Conservation (phyloP, 1,139 yeast genomes). For the Suhomyces wounanorum region DNA sequence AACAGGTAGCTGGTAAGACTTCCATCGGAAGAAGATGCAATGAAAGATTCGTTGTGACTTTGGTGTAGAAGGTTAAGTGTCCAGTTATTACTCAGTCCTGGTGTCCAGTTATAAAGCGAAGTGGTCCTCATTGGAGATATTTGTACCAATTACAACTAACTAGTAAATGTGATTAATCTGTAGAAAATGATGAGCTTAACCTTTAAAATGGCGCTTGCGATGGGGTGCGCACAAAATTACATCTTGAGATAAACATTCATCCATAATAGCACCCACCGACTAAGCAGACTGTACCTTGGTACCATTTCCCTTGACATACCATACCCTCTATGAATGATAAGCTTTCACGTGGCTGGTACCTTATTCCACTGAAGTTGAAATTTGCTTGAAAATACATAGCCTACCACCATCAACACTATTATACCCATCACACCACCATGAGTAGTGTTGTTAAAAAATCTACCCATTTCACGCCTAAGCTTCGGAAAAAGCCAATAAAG, state of each 20-base stretch:
- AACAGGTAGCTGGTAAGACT: constrained; percentile 39
- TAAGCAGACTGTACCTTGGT: not conserved
- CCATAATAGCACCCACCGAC: not conserved
- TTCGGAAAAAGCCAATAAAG: constrained; percentile 30
- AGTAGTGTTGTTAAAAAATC: constrained; percentile 52
- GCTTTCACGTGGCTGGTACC: not conserved
- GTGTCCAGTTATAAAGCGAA: constrained; percentile 21
- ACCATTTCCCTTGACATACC: not conserved
- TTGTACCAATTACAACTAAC: not conserved
- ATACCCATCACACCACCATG: constrained; percentile 26
- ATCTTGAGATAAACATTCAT: constrained; percentile 3
- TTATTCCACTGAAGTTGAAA: not conserved
- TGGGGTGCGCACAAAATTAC: constrained; percentile 8
- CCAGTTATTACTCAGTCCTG: constrained; percentile 44
- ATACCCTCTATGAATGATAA: not conserved
- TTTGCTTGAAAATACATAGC: not conserved
- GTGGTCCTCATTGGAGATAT: constrained; percentile 22
- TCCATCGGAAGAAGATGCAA: constrained; percentile 53
- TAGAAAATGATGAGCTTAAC: not conserved
- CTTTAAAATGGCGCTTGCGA: not conserved
- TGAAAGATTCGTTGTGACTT: constrained; percentile 35
- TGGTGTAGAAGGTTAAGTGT: constrained; percentile 45
- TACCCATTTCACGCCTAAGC: constrained; percentile 44
- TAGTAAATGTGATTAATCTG: not conserved
- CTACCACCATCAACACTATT: not conserved